Base-by-base conservation (phyloP, 148 eudicot genomes). In the Fagopyrum homotropicum region DNA sequence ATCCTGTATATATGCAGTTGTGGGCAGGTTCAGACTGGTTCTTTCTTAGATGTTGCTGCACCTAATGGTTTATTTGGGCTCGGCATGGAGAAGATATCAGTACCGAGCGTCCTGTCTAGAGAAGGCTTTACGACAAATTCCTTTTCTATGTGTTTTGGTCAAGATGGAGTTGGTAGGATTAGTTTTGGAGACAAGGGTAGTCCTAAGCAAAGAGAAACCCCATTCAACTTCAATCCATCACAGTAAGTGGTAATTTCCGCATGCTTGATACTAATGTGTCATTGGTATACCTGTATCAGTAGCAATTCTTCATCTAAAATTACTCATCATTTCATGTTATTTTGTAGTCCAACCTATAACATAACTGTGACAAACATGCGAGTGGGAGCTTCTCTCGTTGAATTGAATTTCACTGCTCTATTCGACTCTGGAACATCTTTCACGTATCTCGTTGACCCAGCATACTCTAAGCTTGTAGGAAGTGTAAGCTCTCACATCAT, bases 21-120 rank as follows among this genome's bases (percentile, higher is more conserved):
- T 83, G 98, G 98, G 72, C 93, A 88, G 86, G 86, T 90, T 76
- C 97, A 91, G 83, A 94, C 95, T 56, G 98, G 98, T 80, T 91
- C 98, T 4, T 94, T 94, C 79, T 85, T 94, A 68, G 92, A 91
- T 79, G 83, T 90, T 80, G 98, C 96, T 35, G 97, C 98, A 59
- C 98, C 97, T 45, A 92, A 94, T 86, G 97, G 97, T 81, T 83
- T 93, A 74, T 93, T 93, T 88, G 98, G 98, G 70, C 91, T 93
- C 55, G 98, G 98, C 75, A 79, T 91, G 79, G 98, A 91, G 78
- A 89, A 88, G 72, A 84, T 93, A 84, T 93, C 98, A 69, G 97
- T 93, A 81, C 98, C 98, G 16, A 91, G 95, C 85, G 76, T 89
- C 75, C 83, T 93, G 76, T 85, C 92, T 19, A 82, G 83, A 63